phyloP scores from a whole-genome alignment of 441 rosid genomes.

The Syzygium syzygioides region DNA sequence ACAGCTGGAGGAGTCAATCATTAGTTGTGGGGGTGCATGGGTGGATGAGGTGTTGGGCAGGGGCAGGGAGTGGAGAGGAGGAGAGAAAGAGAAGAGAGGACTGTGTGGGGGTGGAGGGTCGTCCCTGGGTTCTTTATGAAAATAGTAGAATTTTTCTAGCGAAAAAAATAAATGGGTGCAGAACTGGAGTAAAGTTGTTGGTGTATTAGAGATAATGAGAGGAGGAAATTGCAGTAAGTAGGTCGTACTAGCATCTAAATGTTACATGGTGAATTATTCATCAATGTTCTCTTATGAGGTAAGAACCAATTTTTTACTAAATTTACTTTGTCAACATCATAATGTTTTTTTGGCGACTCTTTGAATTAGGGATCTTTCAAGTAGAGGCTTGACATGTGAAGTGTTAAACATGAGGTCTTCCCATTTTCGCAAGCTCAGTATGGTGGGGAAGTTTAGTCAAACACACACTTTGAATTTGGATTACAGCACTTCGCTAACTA shows the following conservation, averaged over 20 bases:
- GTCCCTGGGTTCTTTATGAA: neutral
- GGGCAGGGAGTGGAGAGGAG: neutral
- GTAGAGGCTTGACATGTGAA: slow-evolving; percentile 67
- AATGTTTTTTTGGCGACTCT: neutral
- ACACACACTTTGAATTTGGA: slow-evolving; percentile 71
- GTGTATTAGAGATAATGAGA: neutral
- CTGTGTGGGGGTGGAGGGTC: neutral
- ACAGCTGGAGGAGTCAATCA: neutral
- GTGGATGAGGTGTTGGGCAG: neutral
- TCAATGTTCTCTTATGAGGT: neutral
- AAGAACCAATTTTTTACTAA: neutral
- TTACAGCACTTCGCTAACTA: slow-evolving; percentile 44
- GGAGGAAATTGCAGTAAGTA: neutral
- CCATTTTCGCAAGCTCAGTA: slow-evolving; percentile 63
- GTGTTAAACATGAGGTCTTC: slow-evolving; percentile 62
- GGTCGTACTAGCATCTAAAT: neutral
- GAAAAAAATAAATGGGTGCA: neutral
- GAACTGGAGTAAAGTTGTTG: neutral
- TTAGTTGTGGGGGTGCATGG: neutral
- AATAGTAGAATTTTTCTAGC: neutral
- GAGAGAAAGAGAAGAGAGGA: neutral
- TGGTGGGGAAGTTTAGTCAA: slow-evolving; percentile 58
- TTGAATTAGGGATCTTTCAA: slow-evolving; percentile 55
- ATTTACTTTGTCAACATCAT: neutral
- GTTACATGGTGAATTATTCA: neutral